A percentile compares a stretch with the other conserved stretches of the same genome.
These are phyloP conservation scores for Starmera caribaea DNA, from an alignment of 805 yeast species.

Conservation along the genomic window DNA sequence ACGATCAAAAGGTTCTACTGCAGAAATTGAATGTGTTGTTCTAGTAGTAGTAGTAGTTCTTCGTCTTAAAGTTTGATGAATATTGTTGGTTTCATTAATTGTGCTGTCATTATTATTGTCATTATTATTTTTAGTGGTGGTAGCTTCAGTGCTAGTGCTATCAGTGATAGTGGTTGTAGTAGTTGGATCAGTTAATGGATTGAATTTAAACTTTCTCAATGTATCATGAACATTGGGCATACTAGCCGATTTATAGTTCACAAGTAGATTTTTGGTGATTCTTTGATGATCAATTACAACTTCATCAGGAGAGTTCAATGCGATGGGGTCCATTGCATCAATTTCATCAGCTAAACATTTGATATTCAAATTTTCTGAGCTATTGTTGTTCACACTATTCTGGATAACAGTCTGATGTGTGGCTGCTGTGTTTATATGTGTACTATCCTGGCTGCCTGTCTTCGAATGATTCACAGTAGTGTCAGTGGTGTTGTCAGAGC, in stretches of 20 bases:
- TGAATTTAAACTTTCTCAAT: background rate
- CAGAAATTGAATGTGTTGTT: background rate
- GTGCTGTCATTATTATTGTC: background rate
- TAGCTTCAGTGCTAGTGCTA: no score
- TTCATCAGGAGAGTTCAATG: background rate
- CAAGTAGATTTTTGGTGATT: background rate
- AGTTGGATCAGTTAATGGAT: background rate
- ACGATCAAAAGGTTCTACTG: background rate
- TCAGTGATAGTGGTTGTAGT: background rate
- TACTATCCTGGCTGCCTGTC: background rate
- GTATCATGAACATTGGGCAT: background rate
- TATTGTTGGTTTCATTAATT: background rate
- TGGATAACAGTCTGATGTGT: background rate
- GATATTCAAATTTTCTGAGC: background rate
- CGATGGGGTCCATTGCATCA: background rate
- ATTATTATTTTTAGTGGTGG: background rate
- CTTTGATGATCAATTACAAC: background rate
- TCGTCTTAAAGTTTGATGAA: slow-evolving; percentile 10
- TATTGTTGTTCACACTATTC: background rate
- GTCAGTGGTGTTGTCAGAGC: slow-evolving; percentile 13
- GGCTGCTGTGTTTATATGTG: background rate
- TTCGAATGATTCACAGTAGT: background rate
- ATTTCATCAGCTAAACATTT: background rate
- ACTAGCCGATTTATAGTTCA: background rate
- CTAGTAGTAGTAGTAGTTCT: slow-evolving; percentile 8